Evolutionary conservation across 2,329 filamentous ascomycete species (phyloP), one percentile per base, ranked within the genome.

Genomic region (Hypoxylon sp.): DNA sequence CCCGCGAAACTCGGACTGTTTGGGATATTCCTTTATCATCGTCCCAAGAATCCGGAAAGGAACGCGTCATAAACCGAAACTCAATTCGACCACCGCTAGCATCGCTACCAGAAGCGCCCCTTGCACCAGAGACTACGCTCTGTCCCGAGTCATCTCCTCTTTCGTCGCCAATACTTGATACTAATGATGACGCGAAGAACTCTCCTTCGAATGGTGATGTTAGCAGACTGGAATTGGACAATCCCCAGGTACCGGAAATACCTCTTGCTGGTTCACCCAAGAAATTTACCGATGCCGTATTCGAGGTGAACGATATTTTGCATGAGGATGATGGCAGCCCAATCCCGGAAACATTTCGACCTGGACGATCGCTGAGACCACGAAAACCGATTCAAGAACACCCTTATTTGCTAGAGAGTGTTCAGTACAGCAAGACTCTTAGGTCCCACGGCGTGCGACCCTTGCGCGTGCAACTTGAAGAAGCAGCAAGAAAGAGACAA

Each of bases 371-470:
- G 3, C 78, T 89, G n/a, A 82, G 87, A 6, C 86, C 86, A 0
- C 83, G 87, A 19, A 89, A 89, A 67, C 87, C 87, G 0, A 89
- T 89, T 6, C 87, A 89, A 73, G 81, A 89, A 72, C 86, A 88
- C 48, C 87, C 87, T 2, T 89, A 89, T 68, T 77, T 85, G 5
- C 78, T 89, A 3, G 87, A 89, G 68, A 85, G 83, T 73, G 86
- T 82, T 0, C 82, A 84, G 29, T 89, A 88, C 74, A 84, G 83
- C 60, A 85, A 78, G 2, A 77, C 82, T 19, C 83, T 88, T 71
- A 86, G 84, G 72, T 82, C 83, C 2, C 86, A 87, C 62, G 87
- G 87, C 24, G 76, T 89, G 29, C 84, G 82, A 57, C 87, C 87
- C 0, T 73, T 89, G 35, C 82, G 82, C 58, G 78, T 87, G 44